Base-by-base conservation (phyloP, 1,139 yeast species). In the Pneumocystis murina region DNA sequence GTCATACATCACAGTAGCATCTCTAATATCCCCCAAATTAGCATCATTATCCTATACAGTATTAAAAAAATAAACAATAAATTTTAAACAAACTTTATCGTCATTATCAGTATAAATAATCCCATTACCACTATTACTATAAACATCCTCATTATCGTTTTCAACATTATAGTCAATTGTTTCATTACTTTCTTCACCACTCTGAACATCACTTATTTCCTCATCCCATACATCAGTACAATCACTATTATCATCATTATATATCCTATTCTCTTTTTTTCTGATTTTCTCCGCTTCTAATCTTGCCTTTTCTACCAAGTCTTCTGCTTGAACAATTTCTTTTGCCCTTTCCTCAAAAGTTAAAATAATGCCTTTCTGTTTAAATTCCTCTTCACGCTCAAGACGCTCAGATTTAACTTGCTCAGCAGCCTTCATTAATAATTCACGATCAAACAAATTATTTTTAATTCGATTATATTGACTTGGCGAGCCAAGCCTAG, bases 231-330 rank as follows among this genome's bases (percentile, higher is more conserved):
- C 68, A 60, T 69, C 69, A 7, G 66, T 69, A 17, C 63, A 66
- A 12, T 66, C 66, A 8, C 64, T 62, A 20, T 68, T 68, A 20
- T 62, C 72, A 12, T 69, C 71, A 28, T 69, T 73, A 12, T 67
- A 69, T 12, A 68, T 70, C 4, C 71, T 81, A 77, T 62, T 76
- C 77, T 69, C 82, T 74, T 40, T 77, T 81, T 65, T 60, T 43
- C 74, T 66, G 30, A 74, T 61, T 41, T 70, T 71, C 59, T 70
- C 75, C 7, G 75, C 77, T 43, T 68, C 67, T 16, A 71, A 67
- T 41, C 72, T 68, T 70, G 86, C 91, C 65, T 82, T 78, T 68
- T 85, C 89, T 68, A 85, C 76, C 60, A 85, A 75, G n/a, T 75
- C 73, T 66, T 79, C 83, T 2, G 79, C 77, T 48, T 75, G 72